Base-by-base conservation (phyloP, 345 rosid species). In the Arabis alpina region DNA sequence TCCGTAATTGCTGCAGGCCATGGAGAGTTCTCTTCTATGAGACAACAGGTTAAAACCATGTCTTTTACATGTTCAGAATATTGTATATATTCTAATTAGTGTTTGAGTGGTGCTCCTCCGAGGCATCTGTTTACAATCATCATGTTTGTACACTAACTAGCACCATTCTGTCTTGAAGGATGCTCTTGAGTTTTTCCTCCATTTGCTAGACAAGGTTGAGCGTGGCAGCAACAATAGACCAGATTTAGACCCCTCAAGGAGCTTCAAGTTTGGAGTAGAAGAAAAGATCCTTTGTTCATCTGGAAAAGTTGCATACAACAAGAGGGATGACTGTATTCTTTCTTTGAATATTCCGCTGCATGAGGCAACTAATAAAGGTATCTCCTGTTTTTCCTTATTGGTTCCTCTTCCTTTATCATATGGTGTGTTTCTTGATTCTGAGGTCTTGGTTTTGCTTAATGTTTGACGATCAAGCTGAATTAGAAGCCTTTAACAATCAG, bases 221-320 rank as follows among this genome's bases (percentile, higher is more conserved):
- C 96, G 92, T 62, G 81, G 34, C 60, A 89, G 81, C 84, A 68
- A 79, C 48, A 87, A 78, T 52, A 84, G 79, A 44, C 72, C 88
- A 28, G 88, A 84, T 40, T 58, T 83, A 73, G 96, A 95, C 87
- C 97, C 97, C 34, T 81, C 98, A 4, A 86, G 84, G 84, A 77
- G 97, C 82, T 92, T 95, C 75, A 92, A 87, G 82, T 95, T 92
- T 87, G 99, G 98, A 73, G 82, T 95, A 68, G 99, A 95, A 79
- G 98, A 95, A 57, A 93, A 96, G 34, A 83, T 92, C 45, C 75
- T 79, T 72, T 95, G 98, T 83, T 75, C 94, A 60, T 92, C 98
- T 42, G 99, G 98, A 68, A 95, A 85, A 83, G 99, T 95, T 76
- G 80, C 91, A 24, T 92, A 87, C 59, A 92, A 84, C 77, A 90